These are phyloP conservation scores for Wickerhamiella qilinensis DNA, from an alignment of 805 yeast species.

Conservation along the genomic window DNA sequence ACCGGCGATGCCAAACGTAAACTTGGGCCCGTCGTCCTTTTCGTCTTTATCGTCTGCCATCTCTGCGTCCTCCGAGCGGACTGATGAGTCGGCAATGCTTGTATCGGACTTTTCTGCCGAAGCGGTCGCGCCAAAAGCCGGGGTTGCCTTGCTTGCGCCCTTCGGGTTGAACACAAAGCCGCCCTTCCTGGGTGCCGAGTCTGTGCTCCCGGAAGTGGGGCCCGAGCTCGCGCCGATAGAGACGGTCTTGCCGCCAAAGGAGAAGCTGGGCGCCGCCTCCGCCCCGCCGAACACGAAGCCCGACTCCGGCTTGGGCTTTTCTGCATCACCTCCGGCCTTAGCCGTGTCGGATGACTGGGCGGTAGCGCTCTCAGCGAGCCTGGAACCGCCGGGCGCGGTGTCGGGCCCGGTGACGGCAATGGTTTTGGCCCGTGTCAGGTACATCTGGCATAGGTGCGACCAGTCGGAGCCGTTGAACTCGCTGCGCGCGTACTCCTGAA, in stretches of 20 bases:
- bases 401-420: too few species aligned
- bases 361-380: neutral
- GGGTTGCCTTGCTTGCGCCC: neutral
- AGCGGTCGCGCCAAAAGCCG: too few species aligned
- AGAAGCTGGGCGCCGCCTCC: neutral
- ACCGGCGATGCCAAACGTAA: neutral
- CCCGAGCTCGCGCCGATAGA: neutral
- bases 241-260: neutral
- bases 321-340: neutral
- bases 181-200: too few species aligned
- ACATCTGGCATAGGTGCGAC: neutral
- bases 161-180: neutral
- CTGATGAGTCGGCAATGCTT: constrained; percentile 3
- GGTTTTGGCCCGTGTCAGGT: neutral
- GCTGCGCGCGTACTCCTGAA: neutral
- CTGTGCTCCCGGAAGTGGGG: neutral
- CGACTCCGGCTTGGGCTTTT: neutral
- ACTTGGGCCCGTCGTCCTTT: too few species aligned
- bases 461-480: neutral
- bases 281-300: neutral
- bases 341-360: neutral
- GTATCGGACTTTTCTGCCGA: constrained; percentile 3
- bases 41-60: neutral
- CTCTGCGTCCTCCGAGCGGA: neutral
- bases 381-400: neutral